Conservation (phyloP, 768 basidiomycete genomes). For the Ephemerocybe angulata region DNA sequence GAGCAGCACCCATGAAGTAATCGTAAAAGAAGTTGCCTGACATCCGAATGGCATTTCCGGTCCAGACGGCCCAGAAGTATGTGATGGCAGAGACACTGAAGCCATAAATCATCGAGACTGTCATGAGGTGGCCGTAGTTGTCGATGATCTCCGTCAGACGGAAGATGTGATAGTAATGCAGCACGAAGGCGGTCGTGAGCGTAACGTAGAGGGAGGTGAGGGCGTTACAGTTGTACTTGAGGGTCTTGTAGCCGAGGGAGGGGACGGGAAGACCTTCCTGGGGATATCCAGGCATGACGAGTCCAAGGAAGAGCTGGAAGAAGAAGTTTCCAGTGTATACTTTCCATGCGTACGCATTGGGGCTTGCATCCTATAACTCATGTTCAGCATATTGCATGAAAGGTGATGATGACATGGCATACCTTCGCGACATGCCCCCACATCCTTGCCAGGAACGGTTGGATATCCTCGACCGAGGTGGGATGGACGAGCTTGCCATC, state of each 20-base stretch:
- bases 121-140: constrained; percentile 94
- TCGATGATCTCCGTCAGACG: constrained; percentile 93
- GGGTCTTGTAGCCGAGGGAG: constrained; percentile 86
- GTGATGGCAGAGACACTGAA: constrained; percentile 77
- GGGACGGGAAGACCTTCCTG: constrained; percentile 97
- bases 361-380: constrained; percentile 76
- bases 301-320: constrained; percentile 88
- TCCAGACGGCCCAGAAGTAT: constrained; percentile 73
- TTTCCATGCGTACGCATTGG: constrained; percentile 83
- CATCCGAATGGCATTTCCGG: constrained; percentile 85
- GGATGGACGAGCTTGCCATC: constrained; percentile 80
- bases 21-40: constrained; percentile 94
- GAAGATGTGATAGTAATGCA: constrained; percentile 82
- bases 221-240: constrained; percentile 97
- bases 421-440: constrained; percentile 83
- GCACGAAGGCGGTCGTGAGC: constrained; percentile 63
- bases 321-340: constrained; percentile 86
- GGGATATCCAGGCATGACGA: constrained; percentile 84
- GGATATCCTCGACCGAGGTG: constrained; percentile 60
- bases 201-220: constrained; percentile 81
- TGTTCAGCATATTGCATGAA: neutral
- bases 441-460: constrained; percentile 78
- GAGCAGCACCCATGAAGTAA: constrained; percentile 91
- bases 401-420: constrained; percentile 7
- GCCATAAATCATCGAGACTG: constrained; percentile 90